These are phyloP conservation scores for Blumeriella jaapii DNA, from an alignment of 2,329 filamentous ascomycete genomes.

Conservation along the genomic window DNA sequence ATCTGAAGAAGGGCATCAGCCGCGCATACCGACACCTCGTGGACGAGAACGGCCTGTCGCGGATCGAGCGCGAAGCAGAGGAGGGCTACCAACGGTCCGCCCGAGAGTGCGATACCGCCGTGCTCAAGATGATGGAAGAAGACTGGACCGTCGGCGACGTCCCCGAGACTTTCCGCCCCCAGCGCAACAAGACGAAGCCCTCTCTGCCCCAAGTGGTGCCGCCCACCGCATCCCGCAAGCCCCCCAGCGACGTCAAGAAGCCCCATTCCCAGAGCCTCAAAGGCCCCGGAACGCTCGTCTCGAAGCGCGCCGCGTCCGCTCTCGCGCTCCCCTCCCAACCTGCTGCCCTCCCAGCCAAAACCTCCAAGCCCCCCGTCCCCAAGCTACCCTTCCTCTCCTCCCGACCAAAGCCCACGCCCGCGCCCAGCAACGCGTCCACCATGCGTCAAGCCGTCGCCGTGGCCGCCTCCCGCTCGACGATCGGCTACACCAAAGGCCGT, in stretches of 20 bases:
- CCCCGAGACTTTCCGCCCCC: slow-evolving; percentile 32
- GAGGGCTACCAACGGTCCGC: slow-evolving; percentile 31
- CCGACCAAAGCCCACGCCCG: slow-evolving; percentile 31
- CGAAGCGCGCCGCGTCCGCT: slow-evolving; percentile 43
- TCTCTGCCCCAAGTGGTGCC: slow-evolving; percentile 6
- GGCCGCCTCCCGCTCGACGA: slow-evolving; percentile 64
- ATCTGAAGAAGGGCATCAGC: slow-evolving; percentile 50
- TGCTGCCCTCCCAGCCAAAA: slow-evolving; percentile 22
- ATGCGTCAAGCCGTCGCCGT: slow-evolving; percentile 50
- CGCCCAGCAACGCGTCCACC: slow-evolving; percentile 34
- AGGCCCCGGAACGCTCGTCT: slow-evolving; percentile 39
- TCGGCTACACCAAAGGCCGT: slow-evolving; percentile 76
- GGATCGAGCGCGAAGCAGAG: slow-evolving; percentile 48
- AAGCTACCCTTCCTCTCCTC: slow-evolving; percentile 26
- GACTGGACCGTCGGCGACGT: slow-evolving; percentile 49
- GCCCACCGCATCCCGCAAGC: not conserved
- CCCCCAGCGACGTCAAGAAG: slow-evolving; percentile 15
- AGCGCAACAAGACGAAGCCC: slow-evolving; percentile 22
- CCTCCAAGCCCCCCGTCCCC: slow-evolving; percentile 26
- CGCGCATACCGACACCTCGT: slow-evolving; percentile 49
- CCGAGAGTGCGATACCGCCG: slow-evolving; percentile 51
- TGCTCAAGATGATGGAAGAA: slow-evolving; percentile 53
- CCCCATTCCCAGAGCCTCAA: slow-evolving; percentile 15
- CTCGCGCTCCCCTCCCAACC: slow-evolving; percentile 33
- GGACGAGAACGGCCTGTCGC: slow-evolving; percentile 55